Conservation (phyloP, 495 filamentous ascomycete species). For the Talaromyces proteolyticus region DNA sequence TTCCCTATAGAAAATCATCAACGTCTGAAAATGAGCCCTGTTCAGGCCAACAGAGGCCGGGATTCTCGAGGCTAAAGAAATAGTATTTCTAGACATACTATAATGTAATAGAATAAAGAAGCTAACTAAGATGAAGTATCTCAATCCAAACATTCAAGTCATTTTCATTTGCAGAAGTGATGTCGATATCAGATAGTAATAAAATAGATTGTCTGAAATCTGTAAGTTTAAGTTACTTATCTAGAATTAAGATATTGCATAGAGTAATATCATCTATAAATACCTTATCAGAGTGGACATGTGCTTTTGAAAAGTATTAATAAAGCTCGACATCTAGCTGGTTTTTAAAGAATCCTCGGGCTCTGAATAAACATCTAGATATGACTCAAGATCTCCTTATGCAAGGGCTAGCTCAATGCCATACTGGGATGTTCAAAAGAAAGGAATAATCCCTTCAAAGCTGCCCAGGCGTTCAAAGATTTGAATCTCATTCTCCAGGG, state of each 20-base stretch:
- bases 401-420: conserved; percentile 15
- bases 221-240: conserved; percentile 8
- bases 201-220: conserved; percentile 14
- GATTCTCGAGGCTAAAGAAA: conserved; percentile 12
- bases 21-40: conserved; percentile 10
- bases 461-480: conserved; percentile 11
- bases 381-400: conserved; percentile 12
- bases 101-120: conserved; percentile 15
- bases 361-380: conserved; percentile 9
- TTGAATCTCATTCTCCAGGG: conserved; percentile 10
- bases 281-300: conserved; percentile 12
- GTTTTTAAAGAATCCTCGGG: conserved; percentile 6
- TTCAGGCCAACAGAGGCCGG: conserved; percentile 10
- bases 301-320: conserved; percentile 4
- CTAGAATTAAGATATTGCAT: conserved; percentile 12
- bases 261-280: conserved; percentile 15
- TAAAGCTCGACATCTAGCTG: conserved; percentile 10
- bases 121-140: conserved; percentile 15
- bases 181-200: conserved; percentile 11
- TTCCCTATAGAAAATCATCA: conserved; percentile 11
- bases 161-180: conserved; percentile 10
- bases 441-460: conserved; percentile 12
- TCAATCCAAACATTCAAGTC: conserved; percentile 13
- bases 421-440: conserved; percentile 11
- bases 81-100: conserved; percentile 15